A percentile compares a stretch with the other conserved stretches of the same genome.
Evolutionary conservation across 2,329 filamentous ascomycete genomes (phyloP).

Genomic region (Nannizzia gypsea): DNA sequence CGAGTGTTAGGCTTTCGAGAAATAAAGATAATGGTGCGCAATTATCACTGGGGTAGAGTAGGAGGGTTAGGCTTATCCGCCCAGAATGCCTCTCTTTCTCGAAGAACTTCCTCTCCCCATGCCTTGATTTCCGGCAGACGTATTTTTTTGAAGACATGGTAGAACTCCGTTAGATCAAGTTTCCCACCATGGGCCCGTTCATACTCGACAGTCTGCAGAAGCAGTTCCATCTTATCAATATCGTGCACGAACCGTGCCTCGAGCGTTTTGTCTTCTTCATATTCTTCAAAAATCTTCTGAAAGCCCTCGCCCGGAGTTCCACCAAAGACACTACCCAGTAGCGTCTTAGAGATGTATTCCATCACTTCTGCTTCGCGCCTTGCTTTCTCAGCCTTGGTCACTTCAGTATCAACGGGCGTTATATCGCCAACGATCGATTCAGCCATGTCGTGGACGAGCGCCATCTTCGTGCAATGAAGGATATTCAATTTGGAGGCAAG

Average conservation of each 20-base stretch:
- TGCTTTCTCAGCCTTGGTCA: slow-evolving; percentile 78
- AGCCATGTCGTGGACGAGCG: slow-evolving; percentile 93
- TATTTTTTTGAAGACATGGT: slow-evolving; percentile 62
- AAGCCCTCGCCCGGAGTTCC: slow-evolving; percentile 60
- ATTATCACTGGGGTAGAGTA: neutral
- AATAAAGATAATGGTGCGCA: neutral
- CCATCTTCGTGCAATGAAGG: slow-evolving; percentile 82
- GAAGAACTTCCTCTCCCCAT: slow-evolving; percentile 67
- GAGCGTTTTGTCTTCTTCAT: slow-evolving; percentile 72
- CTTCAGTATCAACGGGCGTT: slow-evolving; percentile 69
- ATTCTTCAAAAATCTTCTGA: slow-evolving; percentile 79
- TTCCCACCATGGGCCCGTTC: slow-evolving; percentile 57
- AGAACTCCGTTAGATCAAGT: slow-evolving; percentile 76
- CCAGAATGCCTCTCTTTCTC: slow-evolving; percentile 68
- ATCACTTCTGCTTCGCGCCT: slow-evolving; percentile 79
- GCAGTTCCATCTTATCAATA: slow-evolving; percentile 89
- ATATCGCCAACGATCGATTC: slow-evolving; percentile 93
- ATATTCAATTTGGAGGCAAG: slow-evolving; percentile 64
- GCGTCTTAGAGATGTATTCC: slow-evolving; percentile 66
- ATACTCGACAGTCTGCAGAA: slow-evolving; percentile 94
- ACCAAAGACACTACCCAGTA: slow-evolving; percentile 66
- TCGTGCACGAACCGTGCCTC: slow-evolving; percentile 91
- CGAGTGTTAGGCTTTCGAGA: neutral
- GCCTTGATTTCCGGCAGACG: slow-evolving; percentile 62
- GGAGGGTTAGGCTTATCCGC: slow-evolving; percentile 29